Conservation (phyloP, 257 asterid species). For the Fraxinus excelsior region DNA sequence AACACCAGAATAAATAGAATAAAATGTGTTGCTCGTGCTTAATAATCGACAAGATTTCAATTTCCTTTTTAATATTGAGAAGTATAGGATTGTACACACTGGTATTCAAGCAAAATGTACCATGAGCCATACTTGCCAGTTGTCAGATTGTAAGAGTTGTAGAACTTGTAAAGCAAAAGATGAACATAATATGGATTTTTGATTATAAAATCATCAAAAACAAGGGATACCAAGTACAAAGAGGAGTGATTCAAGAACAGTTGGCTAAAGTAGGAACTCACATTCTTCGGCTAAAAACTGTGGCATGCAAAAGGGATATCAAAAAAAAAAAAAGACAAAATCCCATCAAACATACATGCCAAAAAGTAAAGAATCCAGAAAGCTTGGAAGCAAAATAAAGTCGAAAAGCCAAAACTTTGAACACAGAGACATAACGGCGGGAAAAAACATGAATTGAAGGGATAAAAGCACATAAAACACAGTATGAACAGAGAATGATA, state of each 20-base stretch:
- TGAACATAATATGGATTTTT: neutral
- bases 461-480: conserved; percentile 28
- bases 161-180: neutral
- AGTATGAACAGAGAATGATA: neutral
- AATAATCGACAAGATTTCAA: neutral
- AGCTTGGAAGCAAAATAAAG: neutral
- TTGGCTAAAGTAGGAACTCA: neutral
- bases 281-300: neutral
- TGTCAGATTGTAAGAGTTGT: neutral
- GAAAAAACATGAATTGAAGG: conserved; percentile 17
- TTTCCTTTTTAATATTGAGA: neutral
- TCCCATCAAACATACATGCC: neutral
- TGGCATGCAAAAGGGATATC: neutral
- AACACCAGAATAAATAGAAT: neutral
- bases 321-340: neutral
- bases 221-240: neutral
- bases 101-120: neutral
- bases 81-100: neutral
- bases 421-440: conserved; percentile 16
- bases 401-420: conserved; percentile 21
- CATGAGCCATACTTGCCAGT: neutral
- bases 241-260: neutral
- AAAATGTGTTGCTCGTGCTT: neutral
- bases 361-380: neutral
- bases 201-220: neutral